Base-by-base conservation (phyloP, 2,329 filamentous ascomycete genomes). In the Arthrobotrys musiformis region DNA sequence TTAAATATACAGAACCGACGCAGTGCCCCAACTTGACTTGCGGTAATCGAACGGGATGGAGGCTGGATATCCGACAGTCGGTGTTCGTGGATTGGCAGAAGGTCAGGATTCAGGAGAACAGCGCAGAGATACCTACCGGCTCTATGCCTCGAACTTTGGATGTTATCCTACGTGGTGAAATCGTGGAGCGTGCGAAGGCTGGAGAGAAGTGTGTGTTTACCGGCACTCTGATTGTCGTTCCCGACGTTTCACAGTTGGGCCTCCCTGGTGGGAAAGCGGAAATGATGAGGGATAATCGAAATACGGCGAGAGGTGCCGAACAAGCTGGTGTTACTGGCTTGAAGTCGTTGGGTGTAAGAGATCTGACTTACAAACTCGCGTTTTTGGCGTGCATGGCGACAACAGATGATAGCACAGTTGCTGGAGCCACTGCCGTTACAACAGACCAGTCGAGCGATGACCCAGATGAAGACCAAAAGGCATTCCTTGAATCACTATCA, bases 71-170 rank as follows among this genome's bases (percentile, higher is more conserved):
- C 81, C 89, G 93, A 48, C 94, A 97, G 83, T 97, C 94, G 83
- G 98, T 94, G 0, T 99, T 99, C 83, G 92, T 99, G 78, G 95
- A 99, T 85, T 99, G 95, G 95, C 95, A 99, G 83, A 98, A 98
- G 83, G 93, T 98, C 24, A 92, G 96, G 79, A 93, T 98, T 78
- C 95, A 99, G 84, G 95, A 99, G 84, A 99, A 98, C 85, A 97
- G 93, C 80, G 94, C 94, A 2, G 95, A 99, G 83, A 99, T 99
- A 40, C 95, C 95, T 0, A 99, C 95, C 0, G 95, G 95, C 67
- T 97, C 94, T 85, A 99, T 99, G 95, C 95, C 95, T 24, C 89
- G 95, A 75, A 99, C 95, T 1, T 95, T 99, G 89, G 95, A 99
- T 82, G 92, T 99, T 46, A 97, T 99, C 80, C 85, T 99, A 35